These are phyloP conservation scores for Syzygium syzygioides DNA, from an alignment of 441 rosid genomes.

Conservation along the genomic window DNA sequence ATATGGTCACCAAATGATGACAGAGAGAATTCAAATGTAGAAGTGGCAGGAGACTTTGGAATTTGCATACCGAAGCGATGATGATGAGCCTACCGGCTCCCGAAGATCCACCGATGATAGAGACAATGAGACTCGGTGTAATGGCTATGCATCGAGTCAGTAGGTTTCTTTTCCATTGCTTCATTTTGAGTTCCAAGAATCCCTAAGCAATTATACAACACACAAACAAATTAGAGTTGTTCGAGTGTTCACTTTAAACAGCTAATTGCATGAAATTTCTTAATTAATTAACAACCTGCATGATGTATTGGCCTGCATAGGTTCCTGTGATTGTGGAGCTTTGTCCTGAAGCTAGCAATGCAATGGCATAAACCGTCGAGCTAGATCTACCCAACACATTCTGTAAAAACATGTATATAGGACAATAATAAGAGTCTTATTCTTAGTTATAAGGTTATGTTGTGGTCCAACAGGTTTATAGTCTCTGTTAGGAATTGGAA, in stretches of 20 bases:
- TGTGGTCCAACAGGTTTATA: neutral
- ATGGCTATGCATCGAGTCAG: neutral
- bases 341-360: neutral
- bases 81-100: constrained; percentile 28
- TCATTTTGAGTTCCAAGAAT: constrained; percentile 60
- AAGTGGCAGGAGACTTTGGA: neutral
- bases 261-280: neutral
- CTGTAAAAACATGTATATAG: constrained; percentile 23
- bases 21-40: neutral
- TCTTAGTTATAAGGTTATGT: neutral
- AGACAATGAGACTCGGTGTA: neutral
- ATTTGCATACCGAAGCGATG: constrained; percentile 44
- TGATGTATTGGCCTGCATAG: constrained; percentile 92
- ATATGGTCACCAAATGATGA: neutral
- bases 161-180: neutral
- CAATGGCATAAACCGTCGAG: constrained; percentile 36
- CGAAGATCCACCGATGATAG: neutral
- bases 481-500: neutral
- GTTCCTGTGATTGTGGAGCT: constrained; percentile 18
- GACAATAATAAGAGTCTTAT: neutral
- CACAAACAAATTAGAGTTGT: neutral
- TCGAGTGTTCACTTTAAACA: neutral
- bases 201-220: constrained; percentile 25
- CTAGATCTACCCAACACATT: constrained; percentile 86
- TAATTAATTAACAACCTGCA: constrained; percentile 49